Conservation (phyloP, 2,329 filamentous ascomycete species). For the Phaeomoniella chlamydospora region DNA sequence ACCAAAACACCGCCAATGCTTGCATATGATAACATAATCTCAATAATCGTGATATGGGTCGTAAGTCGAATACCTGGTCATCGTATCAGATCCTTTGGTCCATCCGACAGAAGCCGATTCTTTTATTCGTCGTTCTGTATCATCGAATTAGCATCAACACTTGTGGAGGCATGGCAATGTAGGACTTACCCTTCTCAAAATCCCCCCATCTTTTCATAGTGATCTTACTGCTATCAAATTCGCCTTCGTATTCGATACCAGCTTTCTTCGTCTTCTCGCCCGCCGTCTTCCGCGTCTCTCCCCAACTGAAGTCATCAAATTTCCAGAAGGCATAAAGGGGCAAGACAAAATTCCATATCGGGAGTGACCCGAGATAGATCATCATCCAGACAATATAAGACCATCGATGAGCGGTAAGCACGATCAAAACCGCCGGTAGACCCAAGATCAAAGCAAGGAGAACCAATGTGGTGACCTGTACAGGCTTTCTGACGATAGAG, state of each 20-base stretch:
- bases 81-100: constrained; percentile 11
- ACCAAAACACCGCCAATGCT: too few relatives aligned
- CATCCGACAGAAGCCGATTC: constrained; percentile 20
- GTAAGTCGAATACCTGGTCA: not conserved
- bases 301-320: constrained; percentile 99
- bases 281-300: constrained; percentile 88
- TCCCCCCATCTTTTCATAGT: constrained; percentile 99
- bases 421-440: constrained; percentile 79
- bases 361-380: constrained; percentile 84
- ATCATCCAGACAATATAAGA: constrained; percentile 94
- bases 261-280: constrained; percentile 81
- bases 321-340: constrained; percentile 97
- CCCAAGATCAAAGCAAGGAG: constrained; percentile 83
- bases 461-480: constrained; percentile 80
- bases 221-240: constrained; percentile 97
- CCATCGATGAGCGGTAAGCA: constrained; percentile 84
- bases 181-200: constrained; percentile 59
- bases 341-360: constrained; percentile 94
- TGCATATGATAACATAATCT: too few relatives aligned
- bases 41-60: not conserved
- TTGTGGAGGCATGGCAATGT: not conserved
- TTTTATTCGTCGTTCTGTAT: constrained; percentile 27
- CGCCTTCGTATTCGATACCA: constrained; percentile 76
- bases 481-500: constrained; percentile 61
- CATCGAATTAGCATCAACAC: not conserved